These are phyloP conservation scores for Skeletonema grethae DNA, from an alignment of 108 stramenopile genomes.

Conservation along the genomic window DNA sequence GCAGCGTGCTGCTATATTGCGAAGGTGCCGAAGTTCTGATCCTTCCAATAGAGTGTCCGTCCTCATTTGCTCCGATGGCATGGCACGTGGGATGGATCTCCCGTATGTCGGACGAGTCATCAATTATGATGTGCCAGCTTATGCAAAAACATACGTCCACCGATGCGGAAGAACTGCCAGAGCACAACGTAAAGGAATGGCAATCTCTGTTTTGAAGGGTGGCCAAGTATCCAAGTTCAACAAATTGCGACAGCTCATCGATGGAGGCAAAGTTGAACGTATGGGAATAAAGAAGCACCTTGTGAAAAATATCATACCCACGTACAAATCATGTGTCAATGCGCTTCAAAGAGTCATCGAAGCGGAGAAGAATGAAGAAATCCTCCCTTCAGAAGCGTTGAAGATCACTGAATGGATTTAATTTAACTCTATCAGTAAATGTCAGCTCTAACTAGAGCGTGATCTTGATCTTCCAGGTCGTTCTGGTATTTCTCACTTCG, in stretches of 20 bases:
- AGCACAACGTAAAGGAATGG: constrained; percentile 68
- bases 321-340: constrained; percentile 58
- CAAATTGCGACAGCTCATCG: constrained; percentile 66
- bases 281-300: constrained; percentile 61
- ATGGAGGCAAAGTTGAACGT: constrained; percentile 39
- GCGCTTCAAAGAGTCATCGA: constrained; percentile 60
- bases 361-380: constrained; percentile 60
- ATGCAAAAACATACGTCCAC: constrained; percentile 88
- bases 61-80: constrained; percentile 84
- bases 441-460: neutral
- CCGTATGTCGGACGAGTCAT: constrained; percentile 62
- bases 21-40: constrained; percentile 59
- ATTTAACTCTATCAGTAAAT: neutral
- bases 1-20: constrained; percentile 64
- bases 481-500: constrained; percentile 7
- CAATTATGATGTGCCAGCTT: constrained; percentile 84
- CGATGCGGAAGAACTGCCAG: constrained; percentile 83
- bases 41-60: constrained; percentile 48
- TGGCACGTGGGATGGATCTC: constrained; percentile 88
- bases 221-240: constrained; percentile 70
- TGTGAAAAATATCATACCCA: constrained; percentile 47
- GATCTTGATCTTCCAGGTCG: neutral
- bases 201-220: constrained; percentile 73
- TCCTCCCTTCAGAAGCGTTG: constrained; percentile 30
- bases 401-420: constrained; percentile 27